Conservation (phyloP, 306 rosid genomes). For the Gynostemma pentaphyllum region DNA sequence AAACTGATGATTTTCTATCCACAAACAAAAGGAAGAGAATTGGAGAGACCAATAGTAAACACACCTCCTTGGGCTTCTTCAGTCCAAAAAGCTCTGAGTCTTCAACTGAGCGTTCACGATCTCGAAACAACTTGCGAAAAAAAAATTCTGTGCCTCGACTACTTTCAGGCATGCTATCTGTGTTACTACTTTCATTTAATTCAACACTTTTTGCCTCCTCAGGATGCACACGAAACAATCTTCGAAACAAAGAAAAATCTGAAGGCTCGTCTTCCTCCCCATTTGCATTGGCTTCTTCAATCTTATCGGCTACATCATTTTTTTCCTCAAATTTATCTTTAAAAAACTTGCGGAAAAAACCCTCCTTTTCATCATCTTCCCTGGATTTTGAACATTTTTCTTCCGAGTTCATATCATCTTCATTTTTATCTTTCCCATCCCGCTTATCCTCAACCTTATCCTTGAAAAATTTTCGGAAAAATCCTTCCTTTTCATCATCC, state of each 20-base stretch:
- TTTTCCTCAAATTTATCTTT: conserved; percentile 73
- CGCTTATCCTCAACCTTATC: conserved; percentile 76
- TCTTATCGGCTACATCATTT: conserved; percentile 52
- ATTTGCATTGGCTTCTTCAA: conserved; percentile 51
- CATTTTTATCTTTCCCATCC: conserved; percentile 66
- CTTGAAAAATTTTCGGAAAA: conserved; percentile 62
- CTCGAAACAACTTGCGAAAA: conserved; percentile 82
- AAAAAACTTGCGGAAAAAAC: conserved; percentile 62
- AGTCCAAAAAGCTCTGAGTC: conserved; percentile 81
- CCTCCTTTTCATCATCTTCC: conserved; percentile 85
- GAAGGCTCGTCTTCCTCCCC: conserved; percentile 73
- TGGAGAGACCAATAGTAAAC: conserved; percentile 4
- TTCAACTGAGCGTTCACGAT: conserved; percentile 80
- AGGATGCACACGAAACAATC: conserved; percentile 84
- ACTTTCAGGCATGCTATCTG: conserved; percentile 46
- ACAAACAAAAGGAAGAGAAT: too few relatives aligned
- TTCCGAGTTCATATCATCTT: conserved; percentile 36
- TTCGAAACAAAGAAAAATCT: conserved; percentile 67
- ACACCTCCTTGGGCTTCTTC: conserved; percentile 73
- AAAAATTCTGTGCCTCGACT: conserved; percentile 83
- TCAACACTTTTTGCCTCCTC: conserved; percentile 55
- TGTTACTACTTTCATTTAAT: conserved; percentile 36
- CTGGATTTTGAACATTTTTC: conserved; percentile 44
- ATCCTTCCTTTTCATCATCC: conserved; percentile 78
- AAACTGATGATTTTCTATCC: too few relatives aligned